These are phyloP conservation scores for Neocatenulostroma microsporum DNA, from an alignment of 2,329 filamentous ascomycete genomes.

Conservation along the genomic window DNA sequence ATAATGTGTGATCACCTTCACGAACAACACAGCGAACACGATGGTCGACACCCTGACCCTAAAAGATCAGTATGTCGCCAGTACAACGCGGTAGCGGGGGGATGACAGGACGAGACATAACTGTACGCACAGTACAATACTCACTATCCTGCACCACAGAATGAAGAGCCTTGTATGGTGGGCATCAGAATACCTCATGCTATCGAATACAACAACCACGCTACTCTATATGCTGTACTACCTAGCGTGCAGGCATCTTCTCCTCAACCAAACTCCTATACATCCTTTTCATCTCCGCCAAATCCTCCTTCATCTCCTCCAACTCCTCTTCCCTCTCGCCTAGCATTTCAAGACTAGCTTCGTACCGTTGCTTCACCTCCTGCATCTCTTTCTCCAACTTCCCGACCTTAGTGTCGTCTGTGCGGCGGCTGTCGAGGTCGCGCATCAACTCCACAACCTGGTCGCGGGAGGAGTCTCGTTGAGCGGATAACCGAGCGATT, in stretches of 20 bases:
- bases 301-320: constrained; percentile 81
- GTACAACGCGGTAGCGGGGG: too few species aligned
- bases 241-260: constrained; percentile 16
- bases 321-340: constrained; percentile 96
- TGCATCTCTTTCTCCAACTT: constrained; percentile 61
- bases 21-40: too few species aligned
- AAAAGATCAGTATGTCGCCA: too few species aligned
- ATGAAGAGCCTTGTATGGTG: too few species aligned
- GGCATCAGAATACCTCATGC: too few species aligned
- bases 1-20: too few species aligned
- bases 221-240: too few species aligned
- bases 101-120: too few species aligned
- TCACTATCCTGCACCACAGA: too few species aligned
- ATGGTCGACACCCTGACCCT: too few species aligned
- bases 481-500: constrained; percentile 66
- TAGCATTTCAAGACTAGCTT: constrained; percentile 86
- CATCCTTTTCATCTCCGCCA: constrained; percentile 90
- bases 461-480: constrained; percentile 82
- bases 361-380: constrained; percentile 67
- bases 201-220: too few species aligned
- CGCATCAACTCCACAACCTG: constrained; percentile 89
- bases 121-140: too few species aligned
- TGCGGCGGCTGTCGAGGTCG: constrained; percentile 65
- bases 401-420: constrained; percentile 51
- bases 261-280: constrained; percentile 81